A percentile compares a stretch with the other conserved stretches of the same genome.
These are phyloP conservation scores for Neoarthrinium moseri DNA, from an alignment of 2,329 filamentous ascomycete genomes.

Conservation along the genomic window DNA sequence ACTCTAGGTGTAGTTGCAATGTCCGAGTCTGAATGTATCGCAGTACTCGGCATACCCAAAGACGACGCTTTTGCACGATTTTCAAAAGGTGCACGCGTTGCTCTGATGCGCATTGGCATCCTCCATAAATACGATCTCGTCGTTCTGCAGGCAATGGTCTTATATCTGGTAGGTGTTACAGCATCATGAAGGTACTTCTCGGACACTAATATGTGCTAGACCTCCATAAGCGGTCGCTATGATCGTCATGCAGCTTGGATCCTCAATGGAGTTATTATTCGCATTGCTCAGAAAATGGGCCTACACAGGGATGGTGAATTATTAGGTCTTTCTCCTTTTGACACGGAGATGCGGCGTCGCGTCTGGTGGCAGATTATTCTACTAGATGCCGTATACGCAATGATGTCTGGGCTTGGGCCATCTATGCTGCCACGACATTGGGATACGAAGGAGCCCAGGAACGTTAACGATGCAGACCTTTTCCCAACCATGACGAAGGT, in stretches of 20 bases:
- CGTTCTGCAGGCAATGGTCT: conserved; percentile 56
- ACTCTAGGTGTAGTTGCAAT: conserved; percentile 58
- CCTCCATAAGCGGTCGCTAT: conserved; percentile 56
- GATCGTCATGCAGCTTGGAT: conserved; percentile 61
- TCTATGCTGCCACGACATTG: conserved; percentile 50
- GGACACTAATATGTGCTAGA: conserved; percentile 28
- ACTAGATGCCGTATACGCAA: conserved; percentile 55
- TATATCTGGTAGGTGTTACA: conserved; percentile 49
- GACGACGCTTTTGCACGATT: conserved; percentile 51
- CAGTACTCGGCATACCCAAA: conserved; percentile 48
- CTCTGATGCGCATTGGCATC: conserved; percentile 54
- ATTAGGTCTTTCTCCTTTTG: conserved; percentile 58
- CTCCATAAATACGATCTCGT: conserved; percentile 57
- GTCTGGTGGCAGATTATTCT: conserved; percentile 67
- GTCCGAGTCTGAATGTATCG: conserved; percentile 51
- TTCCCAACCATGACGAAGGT: conserved; percentile 51
- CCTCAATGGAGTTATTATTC: conserved; percentile 58
- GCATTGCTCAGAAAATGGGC: conserved; percentile 67
- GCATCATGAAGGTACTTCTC: background rate
- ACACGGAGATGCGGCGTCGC: conserved; percentile 65
- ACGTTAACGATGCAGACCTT: conserved; percentile 59
- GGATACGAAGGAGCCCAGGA: conserved; percentile 55
- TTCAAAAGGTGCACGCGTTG: conserved; percentile 48
- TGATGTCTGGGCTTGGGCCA: conserved; percentile 56
- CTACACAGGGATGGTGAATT: conserved; percentile 61